Evolutionary conservation across 2,329 filamentous ascomycete genomes (phyloP), one percentile per base, ranked within the genome.

Genomic region (Epichloe elymi): DNA sequence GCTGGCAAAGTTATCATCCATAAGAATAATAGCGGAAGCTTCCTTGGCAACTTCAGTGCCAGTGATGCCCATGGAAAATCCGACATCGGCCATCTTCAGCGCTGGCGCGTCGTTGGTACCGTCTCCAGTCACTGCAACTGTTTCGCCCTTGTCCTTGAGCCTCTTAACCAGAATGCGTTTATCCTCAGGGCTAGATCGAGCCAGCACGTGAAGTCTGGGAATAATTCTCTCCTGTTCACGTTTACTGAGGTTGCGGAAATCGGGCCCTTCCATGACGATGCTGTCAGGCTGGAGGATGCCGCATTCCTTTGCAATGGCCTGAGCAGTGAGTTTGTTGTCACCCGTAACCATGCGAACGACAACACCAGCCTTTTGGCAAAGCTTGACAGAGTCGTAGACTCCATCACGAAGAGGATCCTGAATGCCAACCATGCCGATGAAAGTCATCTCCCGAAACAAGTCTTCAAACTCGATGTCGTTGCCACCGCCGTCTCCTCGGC

Each of bases 1-100:
- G n/a, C 85, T 89, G 30, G 82, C 77, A 67, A 91, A 91, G 69
- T 90, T 90, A 67, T 91, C 86, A 62, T 90, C 86, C 86, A 90
- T 89, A 14, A 91, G 73, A 59, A 91, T 88, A 54, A 91, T 91
- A 38, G 85, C 84, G 7, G 86, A 90, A 1, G 86, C 86, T 66
- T 91, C 86, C 67, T 90, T 90, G 44, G 86, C 86, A 39, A 91
- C 86, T 65, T 90, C 86, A 0, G 86, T 90, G 54, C 86, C 86
- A 14, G 86, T 78, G 49, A 90, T 87, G 57, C 86, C 86, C 86
- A 91, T 91, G 17, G 86, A 88, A 67, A 91, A 90, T 26, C 86
- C 86, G 46, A 91, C 83, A 61, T 91, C 86, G 6, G 86, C 86
- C 60, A 83, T 83, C 68, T 87, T 89, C 46, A 91, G 74, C 47